Base-by-base conservation (phyloP, 768 basidiomycete genomes). In the Hygrocybe punicea region DNA sequence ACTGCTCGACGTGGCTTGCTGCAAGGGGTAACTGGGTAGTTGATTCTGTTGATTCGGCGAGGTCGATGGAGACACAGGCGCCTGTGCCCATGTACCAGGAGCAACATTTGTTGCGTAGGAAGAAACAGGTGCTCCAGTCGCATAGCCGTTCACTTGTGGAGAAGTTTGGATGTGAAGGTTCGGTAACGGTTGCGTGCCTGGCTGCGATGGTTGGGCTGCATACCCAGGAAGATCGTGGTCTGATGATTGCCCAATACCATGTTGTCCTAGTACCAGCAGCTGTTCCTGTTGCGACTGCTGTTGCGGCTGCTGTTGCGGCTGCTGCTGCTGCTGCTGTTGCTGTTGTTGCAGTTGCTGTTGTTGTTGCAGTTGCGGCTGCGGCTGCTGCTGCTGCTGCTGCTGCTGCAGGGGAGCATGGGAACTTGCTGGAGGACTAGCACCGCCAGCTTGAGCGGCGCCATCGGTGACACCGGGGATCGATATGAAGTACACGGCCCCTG, bases 401-500 rank as follows among this genome's bases (percentile, higher is more conserved):
- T 65, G 64, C 35, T 57, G 64, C n/a, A 65, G 66, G 2, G 45
- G 11, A 23, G 23, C 3, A 6, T 17, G 45, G 45, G 11, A n/a
- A 25, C 49, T 39, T 68, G 61, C 29, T 60, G 61, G 25, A 34
- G 49, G 17, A 65, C 60, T 9, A 24, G n/a, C 47, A 57, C 17
- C n/a, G 17, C 4, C n/a, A 16, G 48, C 46, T 21, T 37, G 36
- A 23, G 56, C 4, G 21, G 36, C 23, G 9, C 9, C 69, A 52
- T 82, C 83, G 62, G 82, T 85, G 44, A 92, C 77, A 2, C 89
- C 90, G 6, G 89, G 90, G 1, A 92, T 83, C 2, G 83, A 84
- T 49, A 87, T 71, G 63, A 93, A 93, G 72, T 93, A 93, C 37
- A 92, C 87, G 7, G 86, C 76, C 8, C 91, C 91, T 5, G 87